Evolutionary conservation across 2,329 filamentous ascomycete genomes (phyloP).

Genomic region (Sporothrix luriei): DNA sequence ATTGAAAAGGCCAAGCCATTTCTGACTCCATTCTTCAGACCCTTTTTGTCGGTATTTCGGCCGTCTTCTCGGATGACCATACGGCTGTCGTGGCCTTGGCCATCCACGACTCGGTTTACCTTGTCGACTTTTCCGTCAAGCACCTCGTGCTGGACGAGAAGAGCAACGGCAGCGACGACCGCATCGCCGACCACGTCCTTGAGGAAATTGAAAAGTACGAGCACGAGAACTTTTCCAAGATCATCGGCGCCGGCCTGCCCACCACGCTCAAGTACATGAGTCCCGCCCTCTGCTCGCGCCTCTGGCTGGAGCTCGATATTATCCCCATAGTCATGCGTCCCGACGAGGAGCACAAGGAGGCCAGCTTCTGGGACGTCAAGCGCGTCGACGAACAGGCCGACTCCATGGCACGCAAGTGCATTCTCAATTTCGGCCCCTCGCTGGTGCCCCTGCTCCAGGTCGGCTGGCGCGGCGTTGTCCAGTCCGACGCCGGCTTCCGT

Average conservation of each 20-base stretch:
- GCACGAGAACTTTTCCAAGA: constrained; percentile 68
- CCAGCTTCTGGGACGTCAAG: constrained; percentile 56
- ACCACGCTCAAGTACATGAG: constrained; percentile 60
- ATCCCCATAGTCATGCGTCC: constrained; percentile 67
- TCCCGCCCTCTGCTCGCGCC: constrained; percentile 66
- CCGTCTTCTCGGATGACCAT: constrained; percentile 53
- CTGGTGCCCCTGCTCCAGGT: constrained; percentile 69
- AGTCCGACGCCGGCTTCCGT: constrained; percentile 68
- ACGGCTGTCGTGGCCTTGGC: constrained; percentile 66
- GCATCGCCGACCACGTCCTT: constrained; percentile 64
- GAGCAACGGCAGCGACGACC: constrained; percentile 47
- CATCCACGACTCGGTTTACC: constrained; percentile 73
- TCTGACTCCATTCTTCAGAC: constrained; percentile 45
- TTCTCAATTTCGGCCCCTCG: constrained; percentile 74
- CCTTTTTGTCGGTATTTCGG: constrained; percentile 65
- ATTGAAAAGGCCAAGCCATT: background rate
- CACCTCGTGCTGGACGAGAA: constrained; percentile 53
- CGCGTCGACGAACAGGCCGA: constrained; percentile 80
- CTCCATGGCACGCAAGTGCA: constrained; percentile 76
- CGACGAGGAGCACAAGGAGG: constrained; percentile 49
- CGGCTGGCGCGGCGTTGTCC: constrained; percentile 67
- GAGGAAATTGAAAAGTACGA: constrained; percentile 61
- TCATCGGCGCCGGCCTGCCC: constrained; percentile 73
- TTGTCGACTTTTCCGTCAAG: constrained; percentile 70
- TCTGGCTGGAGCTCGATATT: constrained; percentile 78